Base-by-base conservation (phyloP, 345 rosid genomes). In the Eucalyptus cloeziana region DNA sequence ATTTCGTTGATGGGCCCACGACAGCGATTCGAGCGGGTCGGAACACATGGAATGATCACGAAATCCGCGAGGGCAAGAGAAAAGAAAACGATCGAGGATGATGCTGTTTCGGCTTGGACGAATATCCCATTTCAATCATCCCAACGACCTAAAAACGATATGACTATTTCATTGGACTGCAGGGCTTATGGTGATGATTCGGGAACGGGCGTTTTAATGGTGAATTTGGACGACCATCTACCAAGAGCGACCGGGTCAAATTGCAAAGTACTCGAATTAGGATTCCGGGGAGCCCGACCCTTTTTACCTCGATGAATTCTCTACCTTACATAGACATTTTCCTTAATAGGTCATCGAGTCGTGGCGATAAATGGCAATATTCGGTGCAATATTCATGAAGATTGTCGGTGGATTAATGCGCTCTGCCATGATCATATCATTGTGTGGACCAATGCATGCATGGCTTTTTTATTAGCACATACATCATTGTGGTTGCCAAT, bases 331-430 rank as follows among this genome's bases (percentile, higher is more conserved):
- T 4, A 31, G 12, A 31, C 43, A 31, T 31, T 31, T 67, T 15
- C 12, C 12, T 31, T n/a, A n/a, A 67, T 14, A 17, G 40, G 40
- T 17, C 10, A 0, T 30, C 17, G 0, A 0, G 15, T 30, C 69
- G 3, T 30, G 71, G 7, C 0, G 19, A 62, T 0, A 30, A 30
- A 30, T 62, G 19, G 10, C 71, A 62, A 67, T 31, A 13, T 37
- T 4, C 22, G 11, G 1, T 4, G 79, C 24, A 3, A 17, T 52
- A 1, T 4, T 7, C 56, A 52, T 19, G 56, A 1, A 4, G 11
- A 67, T 1, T 15, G 40, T 15, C 79, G 0, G 10, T 7, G 40
- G 40, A 67, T 16, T 67, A 14, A n/a, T n/a, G 40, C 2, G 0
- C 79, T 31, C 79, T 31, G n/a, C n/a, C n/a, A n/a, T n/a, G 17